phyloP scores from a whole-genome alignment of 352 stramenopile genomes.

The Phytophthora litchii region DNA sequence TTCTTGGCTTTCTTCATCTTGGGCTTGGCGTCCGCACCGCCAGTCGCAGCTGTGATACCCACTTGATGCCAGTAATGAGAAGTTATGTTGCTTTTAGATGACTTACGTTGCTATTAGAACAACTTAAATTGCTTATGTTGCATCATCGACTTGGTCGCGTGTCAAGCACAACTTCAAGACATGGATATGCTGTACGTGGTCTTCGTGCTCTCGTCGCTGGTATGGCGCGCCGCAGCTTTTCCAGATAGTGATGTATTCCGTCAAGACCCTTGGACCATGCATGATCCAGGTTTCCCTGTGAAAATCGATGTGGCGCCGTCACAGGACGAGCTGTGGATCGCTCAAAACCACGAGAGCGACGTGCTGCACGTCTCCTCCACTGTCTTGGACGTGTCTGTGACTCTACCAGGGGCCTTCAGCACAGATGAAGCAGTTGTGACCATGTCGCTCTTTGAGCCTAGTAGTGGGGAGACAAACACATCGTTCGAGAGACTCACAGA shows the following conservation, averaged over 20 bases:
- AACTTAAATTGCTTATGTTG: constrained; percentile 5
- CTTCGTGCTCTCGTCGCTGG: neutral
- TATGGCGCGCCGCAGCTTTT: neutral
- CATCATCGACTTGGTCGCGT: neutral
- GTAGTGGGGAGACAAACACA: neutral
- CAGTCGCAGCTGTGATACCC: constrained; percentile 27
- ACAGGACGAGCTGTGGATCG: constrained; percentile 35
- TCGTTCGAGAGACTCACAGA: constrained; percentile 34
- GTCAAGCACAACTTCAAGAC: neutral
- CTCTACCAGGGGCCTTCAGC: constrained; percentile 19
- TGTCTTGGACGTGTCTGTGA: constrained; percentile 40
- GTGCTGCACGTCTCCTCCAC: constrained; percentile 37
- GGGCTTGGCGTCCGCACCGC: constrained; percentile 12
- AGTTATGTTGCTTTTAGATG: neutral
- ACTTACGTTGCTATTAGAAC: neutral
- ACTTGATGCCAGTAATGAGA: constrained; percentile 2
- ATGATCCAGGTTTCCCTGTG: constrained; percentile 43
- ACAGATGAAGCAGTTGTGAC: constrained; percentile 29
- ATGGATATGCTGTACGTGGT: neutral
- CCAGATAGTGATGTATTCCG: constrained; percentile 5
- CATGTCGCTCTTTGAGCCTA: constrained; percentile 39
- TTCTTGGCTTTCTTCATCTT: constrained; percentile 57
- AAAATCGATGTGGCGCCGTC: constrained; percentile 37
- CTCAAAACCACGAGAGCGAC: constrained; percentile 1
- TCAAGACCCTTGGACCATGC: constrained; percentile 31